Percentiles rank a stretch among this genome's conserved stretches.
Conservation (phyloP, 768 basidiomycete genomes). For the Rhizopogon rudus region DNA sequence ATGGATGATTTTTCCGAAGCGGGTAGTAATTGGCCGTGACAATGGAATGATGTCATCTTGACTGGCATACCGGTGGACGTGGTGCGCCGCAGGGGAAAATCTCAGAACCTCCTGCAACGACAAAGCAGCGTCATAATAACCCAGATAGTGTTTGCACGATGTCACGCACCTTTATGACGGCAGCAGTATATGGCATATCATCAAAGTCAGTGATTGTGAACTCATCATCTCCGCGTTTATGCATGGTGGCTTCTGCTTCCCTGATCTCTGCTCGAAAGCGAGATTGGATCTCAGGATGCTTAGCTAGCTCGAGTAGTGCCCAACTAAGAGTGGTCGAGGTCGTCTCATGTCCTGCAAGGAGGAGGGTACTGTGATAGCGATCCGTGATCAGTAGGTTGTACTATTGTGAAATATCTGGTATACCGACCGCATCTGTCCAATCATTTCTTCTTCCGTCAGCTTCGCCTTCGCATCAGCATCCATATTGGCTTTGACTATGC, state of each 20-base stretch:
- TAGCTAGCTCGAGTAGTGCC: slow-evolving; percentile 59
- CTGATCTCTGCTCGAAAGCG: slow-evolving; percentile 57
- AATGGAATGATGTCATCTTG: slow-evolving; percentile 58
- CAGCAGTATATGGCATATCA: slow-evolving; percentile 43
- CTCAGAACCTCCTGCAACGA: slow-evolving; percentile 40
- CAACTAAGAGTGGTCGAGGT: slow-evolving; percentile 55
- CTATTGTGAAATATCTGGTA: not conserved
- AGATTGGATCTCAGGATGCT: slow-evolving; percentile 52
- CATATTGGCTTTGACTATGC: slow-evolving; percentile 25
- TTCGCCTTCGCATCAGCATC: slow-evolving; percentile 19
- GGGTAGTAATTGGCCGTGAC: slow-evolving; percentile 43
- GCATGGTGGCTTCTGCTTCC: slow-evolving; percentile 15
- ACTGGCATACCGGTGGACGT: slow-evolving; percentile 44
- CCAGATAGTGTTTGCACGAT: not conserved
- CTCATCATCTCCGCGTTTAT: slow-evolving; percentile 32
- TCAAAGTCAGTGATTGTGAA: slow-evolving; percentile 43
- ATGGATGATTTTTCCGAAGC: slow-evolving; percentile 36
- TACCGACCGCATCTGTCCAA: slow-evolving; percentile 15
- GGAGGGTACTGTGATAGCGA: slow-evolving; percentile 32
- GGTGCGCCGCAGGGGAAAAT: slow-evolving; percentile 45
- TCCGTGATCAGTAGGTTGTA: not conserved
- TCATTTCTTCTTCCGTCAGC: slow-evolving; percentile 10
- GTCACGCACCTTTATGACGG: slow-evolving; percentile 36
- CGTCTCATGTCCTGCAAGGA: slow-evolving; percentile 56
- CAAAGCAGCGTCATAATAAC: not conserved